These are phyloP conservation scores for Phaeolepiota aurea DNA, from an alignment of 768 basidiomycete species.

Conservation along the genomic window DNA sequence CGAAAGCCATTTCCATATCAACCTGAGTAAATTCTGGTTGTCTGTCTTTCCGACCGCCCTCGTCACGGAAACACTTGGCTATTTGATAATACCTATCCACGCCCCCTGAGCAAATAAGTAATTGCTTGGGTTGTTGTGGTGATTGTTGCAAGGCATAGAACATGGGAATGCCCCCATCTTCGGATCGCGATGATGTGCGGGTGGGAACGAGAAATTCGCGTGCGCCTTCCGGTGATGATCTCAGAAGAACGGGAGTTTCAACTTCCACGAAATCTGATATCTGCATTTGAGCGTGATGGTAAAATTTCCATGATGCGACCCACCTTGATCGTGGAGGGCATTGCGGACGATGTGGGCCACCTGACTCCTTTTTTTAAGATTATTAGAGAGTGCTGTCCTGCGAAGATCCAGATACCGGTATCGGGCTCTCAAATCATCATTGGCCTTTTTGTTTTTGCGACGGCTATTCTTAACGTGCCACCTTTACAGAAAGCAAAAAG, in stretches of 20 bases:
- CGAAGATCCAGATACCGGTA: conserved; percentile 89
- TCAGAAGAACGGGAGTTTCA: conserved; percentile 86
- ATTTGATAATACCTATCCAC: conserved; percentile 91
- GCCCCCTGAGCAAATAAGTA: conserved; percentile 83
- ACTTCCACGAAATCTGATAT: conserved; percentile 80
- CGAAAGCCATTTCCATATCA: conserved; percentile 94
- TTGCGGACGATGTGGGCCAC: conserved; percentile 76
- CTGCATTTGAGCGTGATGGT: no score
- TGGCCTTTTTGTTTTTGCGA: conserved; percentile 41
- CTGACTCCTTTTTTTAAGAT: conserved; percentile 73
- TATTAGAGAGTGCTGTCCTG: conserved; percentile 60
- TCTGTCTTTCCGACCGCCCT: conserved; percentile 89
- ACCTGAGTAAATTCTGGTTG: conserved; percentile 98
- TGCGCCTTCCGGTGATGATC: conserved; percentile 91
- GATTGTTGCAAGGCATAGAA: conserved; percentile 94
- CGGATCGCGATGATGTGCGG: conserved; percentile 32
- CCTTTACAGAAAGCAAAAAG: conserved; percentile 9
- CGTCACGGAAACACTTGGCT: conserved; percentile 92
- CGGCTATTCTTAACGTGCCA: conserved; percentile 6
- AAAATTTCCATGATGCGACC: not conserved
- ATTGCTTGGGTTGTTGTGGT: conserved; percentile 93
- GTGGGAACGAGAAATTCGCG: conserved; percentile 89
- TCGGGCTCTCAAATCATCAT: conserved; percentile 78
- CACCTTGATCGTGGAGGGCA: conserved; percentile 68
- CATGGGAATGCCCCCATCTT: conserved; percentile 20